phyloP scores from a whole-genome alignment of 2,329 filamentous ascomycete species.

The Fusarium coicis region DNA sequence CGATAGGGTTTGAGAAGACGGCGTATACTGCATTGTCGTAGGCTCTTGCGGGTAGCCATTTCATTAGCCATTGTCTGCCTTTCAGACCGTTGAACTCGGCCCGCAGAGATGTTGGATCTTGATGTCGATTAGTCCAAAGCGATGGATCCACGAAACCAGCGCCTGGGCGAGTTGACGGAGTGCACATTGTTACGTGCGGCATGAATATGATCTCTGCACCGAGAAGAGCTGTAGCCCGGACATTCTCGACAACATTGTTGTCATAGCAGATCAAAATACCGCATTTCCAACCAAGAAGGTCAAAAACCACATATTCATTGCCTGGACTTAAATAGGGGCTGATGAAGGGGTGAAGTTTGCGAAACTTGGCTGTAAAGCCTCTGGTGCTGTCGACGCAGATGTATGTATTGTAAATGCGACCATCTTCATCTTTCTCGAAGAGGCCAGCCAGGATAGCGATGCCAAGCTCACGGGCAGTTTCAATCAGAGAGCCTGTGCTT shows the following conservation, averaged over 20 bases:
- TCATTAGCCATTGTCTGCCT: neutral
- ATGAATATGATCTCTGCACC: neutral
- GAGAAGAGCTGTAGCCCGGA: neutral
- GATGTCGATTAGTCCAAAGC: neutral
- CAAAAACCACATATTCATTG: neutral
- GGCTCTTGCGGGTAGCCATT: neutral
- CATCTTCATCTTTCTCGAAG: neutral
- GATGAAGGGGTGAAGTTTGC: neutral
- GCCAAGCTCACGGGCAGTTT: neutral
- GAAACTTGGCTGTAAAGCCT: neutral
- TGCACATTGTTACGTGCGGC: neutral
- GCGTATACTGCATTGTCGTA: neutral
- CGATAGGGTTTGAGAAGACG: neutral
- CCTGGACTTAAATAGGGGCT: neutral
- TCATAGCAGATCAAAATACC: slow-evolving; percentile 1
- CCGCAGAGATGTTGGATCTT: neutral
- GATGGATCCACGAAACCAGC: neutral
- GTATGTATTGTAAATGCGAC: neutral
- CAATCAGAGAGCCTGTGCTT: neutral
- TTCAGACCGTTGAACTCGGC: neutral
- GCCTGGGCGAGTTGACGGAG: neutral
- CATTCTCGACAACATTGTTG: neutral
- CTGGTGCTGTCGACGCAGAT: neutral
- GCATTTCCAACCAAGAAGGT: neutral
- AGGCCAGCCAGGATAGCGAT: neutral